phyloP scores from a whole-genome alignment of 208 protist species.

The Acanthamoeba healyi region DNA sequence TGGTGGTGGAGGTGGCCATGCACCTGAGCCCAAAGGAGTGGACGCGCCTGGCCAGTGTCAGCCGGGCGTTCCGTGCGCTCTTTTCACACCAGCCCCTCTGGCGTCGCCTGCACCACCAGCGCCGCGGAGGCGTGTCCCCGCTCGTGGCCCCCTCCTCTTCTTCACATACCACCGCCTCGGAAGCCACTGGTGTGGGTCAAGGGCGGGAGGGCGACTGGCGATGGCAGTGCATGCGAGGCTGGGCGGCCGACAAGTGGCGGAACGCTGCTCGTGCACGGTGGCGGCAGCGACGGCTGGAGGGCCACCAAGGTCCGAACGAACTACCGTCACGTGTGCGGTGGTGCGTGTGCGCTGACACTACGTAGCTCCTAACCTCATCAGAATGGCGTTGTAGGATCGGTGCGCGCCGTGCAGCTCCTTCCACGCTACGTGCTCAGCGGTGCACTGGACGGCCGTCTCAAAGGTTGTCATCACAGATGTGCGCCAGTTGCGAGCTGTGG shows the following conservation, averaged over 20 bases:
- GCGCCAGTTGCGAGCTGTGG: no score
- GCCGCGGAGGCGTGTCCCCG: not conserved
- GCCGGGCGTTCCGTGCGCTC: not conserved
- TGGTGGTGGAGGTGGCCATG: not conserved
- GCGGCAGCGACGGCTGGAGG: slow-evolving; percentile 13
- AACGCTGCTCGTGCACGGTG: not conserved
- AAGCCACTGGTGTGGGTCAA: not conserved
- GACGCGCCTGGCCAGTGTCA: not conserved
- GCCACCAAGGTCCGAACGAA: not conserved
- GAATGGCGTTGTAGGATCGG: not conserved
- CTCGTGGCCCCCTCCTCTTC: no score
- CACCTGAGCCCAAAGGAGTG: not conserved
- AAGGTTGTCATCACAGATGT: not conserved
- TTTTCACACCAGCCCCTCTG: slow-evolving; percentile 6
- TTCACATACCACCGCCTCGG: no score
- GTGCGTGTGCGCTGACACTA: no score
- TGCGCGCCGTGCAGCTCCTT: slow-evolving; percentile 8
- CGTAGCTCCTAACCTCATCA: no score
- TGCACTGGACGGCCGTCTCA: slow-evolving; percentile 1
- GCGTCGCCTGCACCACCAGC: not conserved
- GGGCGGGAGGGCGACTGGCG: not conserved
- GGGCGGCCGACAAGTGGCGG: not conserved
- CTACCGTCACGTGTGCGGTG: no score
- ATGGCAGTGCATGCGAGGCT: not conserved
- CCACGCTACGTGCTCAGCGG: not conserved